phyloP scores from a whole-genome alignment of 2,329 filamentous ascomycete species.

The Aaosphaeria arxii region DNA sequence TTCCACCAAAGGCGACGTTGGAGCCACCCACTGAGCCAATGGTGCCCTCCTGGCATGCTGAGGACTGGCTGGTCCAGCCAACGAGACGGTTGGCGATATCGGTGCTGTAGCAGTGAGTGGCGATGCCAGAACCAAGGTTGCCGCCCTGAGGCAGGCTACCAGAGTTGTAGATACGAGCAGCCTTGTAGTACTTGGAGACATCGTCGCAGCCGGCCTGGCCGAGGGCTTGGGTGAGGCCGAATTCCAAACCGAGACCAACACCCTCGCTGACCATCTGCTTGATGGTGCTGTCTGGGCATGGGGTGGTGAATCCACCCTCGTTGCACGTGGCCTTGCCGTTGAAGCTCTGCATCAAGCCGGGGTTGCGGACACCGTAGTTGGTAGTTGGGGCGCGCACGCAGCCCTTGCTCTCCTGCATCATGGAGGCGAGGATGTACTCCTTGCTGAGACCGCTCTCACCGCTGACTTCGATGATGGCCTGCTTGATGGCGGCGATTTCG shows the following conservation, averaged over 20 bases:
- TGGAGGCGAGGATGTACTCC: slow-evolving; percentile 44
- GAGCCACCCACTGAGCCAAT: slow-evolving; percentile 8
- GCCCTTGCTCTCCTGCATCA: slow-evolving; percentile 48
- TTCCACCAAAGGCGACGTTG: slow-evolving; percentile 1
- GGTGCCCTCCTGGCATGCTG: slow-evolving; percentile 14
- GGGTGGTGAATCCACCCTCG: slow-evolving; percentile 29
- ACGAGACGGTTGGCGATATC: slow-evolving; percentile 51
- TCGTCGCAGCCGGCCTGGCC: slow-evolving; percentile 24
- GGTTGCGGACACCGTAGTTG: slow-evolving; percentile 40
- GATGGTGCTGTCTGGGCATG: slow-evolving; percentile 40
- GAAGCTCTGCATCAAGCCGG: slow-evolving; percentile 48
- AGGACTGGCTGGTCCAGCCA: slow-evolving; percentile 34
- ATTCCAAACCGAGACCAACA: slow-evolving; percentile 41
- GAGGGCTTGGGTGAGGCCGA: slow-evolving; percentile 43
- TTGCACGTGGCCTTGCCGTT: slow-evolving; percentile 40
- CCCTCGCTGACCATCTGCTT: slow-evolving; percentile 45
- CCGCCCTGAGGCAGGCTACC: slow-evolving; percentile 36
- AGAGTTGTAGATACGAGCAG: slow-evolving; percentile 52
- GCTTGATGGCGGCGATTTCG: slow-evolving; percentile 38
- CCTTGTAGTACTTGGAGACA: slow-evolving; percentile 44
- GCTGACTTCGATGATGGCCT: slow-evolving; percentile 34
- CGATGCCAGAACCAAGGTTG: slow-evolving; percentile 41
- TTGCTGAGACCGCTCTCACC: slow-evolving; percentile 31
- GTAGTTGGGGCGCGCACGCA: slow-evolving; percentile 47
- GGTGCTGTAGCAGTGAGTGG: slow-evolving; percentile 49